Evolutionary conservation across 352 stramenopile genomes (phyloP).

Genomic region (Sclerospora graminicola): DNA sequence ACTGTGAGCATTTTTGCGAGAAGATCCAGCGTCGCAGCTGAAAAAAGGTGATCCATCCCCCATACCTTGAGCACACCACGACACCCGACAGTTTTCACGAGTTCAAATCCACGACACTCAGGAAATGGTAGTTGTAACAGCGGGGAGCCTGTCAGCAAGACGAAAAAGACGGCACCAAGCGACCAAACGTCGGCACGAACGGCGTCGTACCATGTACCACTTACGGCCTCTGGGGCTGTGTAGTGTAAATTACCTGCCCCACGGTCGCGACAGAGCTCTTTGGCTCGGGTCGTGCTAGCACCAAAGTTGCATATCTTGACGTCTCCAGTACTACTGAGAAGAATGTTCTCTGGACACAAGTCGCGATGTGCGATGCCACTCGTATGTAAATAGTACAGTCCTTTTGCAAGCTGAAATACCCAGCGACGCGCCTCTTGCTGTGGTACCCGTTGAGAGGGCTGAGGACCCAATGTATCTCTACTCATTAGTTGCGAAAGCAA

Average conservation of each 20-base stretch:
- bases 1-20: constrained; percentile 32
- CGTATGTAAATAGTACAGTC: constrained; percentile 32
- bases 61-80: constrained; percentile 33
- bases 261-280: constrained; percentile 20
- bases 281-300: constrained; percentile 22
- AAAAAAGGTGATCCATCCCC: constrained; percentile 30
- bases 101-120: constrained; percentile 31
- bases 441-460: constrained; percentile 10
- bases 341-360: constrained; percentile 47
- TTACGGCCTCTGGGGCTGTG: constrained; percentile 50
- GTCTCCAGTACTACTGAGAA: constrained; percentile 22
- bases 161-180: constrained; percentile 56
- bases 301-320: constrained; percentile 59
- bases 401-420: constrained; percentile 31
- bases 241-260: constrained; percentile 47
- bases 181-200: constrained; percentile 58
- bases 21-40: constrained; percentile 29
- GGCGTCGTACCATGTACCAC: constrained; percentile 39
- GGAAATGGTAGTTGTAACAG: constrained; percentile 31
- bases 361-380: constrained; percentile 39
- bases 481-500: constrained; percentile 31
- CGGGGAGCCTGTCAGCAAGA: constrained; percentile 56
- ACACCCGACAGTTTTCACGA: constrained; percentile 34
- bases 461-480: constrained; percentile 5
- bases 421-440: constrained; percentile 31